Conservation (phyloP, 2,329 filamentous ascomycete genomes). For the Fusarium multiceps region DNA sequence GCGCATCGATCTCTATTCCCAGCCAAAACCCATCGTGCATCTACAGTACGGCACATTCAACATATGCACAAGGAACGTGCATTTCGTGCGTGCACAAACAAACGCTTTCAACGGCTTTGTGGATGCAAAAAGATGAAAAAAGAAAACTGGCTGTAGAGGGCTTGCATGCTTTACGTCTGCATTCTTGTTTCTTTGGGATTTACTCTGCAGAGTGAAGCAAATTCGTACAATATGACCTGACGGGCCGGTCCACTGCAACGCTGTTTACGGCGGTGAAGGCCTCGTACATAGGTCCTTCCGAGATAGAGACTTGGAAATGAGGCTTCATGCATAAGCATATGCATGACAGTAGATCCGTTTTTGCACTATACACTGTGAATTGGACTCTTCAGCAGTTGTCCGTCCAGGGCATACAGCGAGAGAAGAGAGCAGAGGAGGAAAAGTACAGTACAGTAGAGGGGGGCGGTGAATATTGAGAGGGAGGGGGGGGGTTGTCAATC, state of each 20-base stretch:
- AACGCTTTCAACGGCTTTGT: constrained; percentile 31
- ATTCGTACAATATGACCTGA: background rate
- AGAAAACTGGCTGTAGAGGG: constrained; percentile 1
- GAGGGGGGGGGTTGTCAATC: constrained; percentile 28
- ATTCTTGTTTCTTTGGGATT: constrained; percentile 1
- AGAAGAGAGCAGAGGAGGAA: constrained; percentile 4
- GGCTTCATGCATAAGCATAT: constrained; percentile 24
- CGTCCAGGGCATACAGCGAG: constrained; percentile 5
- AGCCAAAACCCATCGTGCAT: constrained; percentile 40
- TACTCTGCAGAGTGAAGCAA: background rate
- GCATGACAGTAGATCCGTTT: constrained; percentile 22
- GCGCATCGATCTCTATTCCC: constrained; percentile 26
- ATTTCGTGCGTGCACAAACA: constrained; percentile 18
- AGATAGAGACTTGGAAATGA: constrained; percentile 23
- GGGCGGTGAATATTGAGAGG: constrained; percentile 28
- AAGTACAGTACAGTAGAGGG: background rate
- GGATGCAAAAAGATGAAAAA: constrained; percentile 17
- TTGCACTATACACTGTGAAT: background rate
- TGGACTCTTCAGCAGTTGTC: constrained; percentile 5
- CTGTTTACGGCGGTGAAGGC: constrained; percentile 29
- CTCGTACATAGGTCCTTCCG: constrained; percentile 13
- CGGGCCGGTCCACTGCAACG: constrained; percentile 16
- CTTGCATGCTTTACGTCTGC: constrained; percentile 34
- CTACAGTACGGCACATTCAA: constrained; percentile 15
- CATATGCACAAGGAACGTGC: constrained; percentile 26